Evolutionary conservation across 2,329 filamentous ascomycete species (phyloP), one percentile per base, ranked within the genome.

Genomic region (Pseudohalonectria lignicola): DNA sequence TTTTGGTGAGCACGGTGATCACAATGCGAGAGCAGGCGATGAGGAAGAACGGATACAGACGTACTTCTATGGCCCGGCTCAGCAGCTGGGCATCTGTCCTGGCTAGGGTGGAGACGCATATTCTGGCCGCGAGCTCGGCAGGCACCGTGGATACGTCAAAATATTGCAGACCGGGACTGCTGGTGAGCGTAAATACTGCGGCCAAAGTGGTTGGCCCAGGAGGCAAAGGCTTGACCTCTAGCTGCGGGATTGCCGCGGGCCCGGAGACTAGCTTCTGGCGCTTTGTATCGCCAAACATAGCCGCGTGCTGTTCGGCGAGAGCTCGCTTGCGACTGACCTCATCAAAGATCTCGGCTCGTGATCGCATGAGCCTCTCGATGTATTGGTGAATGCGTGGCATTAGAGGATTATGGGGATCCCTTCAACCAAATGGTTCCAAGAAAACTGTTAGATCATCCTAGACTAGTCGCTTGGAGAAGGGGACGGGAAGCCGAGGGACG

Each of bases 61-160:
- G 56, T 74, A 76, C 81, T 49, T 83, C 78, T 40, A 93, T 71
- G 29, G 87, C 86, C 51, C 79, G 76, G 37, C 78, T 73, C 17
- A 96, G 61, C 18, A 80, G 66, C 41, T 74, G 68, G 19, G 72
- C 63, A 47, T 93, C 82, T 38, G 94, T 67, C 13, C 78, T 76
- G 23, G 76, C 71, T 41, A 98, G 67, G 5, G 93, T 76, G 23
- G 79, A 81, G 30, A 92, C 76, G n/a, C 84, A 76, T 36, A 98
- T 87, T 50, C 79, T 83, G 13, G 86, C 73, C 3, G 93, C 76
- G 41, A 94, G 62, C 17, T 86, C 74, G 10, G 77, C 63, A 3
- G 87, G 84, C 31, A 98, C 71, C 43, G 79, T 74, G 35, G 84
- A 79, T 26, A 90, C 86, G 54, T 95, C 85, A 53, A 96, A 95